Conservation (phyloP, 2,329 filamentous ascomycete genomes). For the Pseudogymnoascus sp. region DNA sequence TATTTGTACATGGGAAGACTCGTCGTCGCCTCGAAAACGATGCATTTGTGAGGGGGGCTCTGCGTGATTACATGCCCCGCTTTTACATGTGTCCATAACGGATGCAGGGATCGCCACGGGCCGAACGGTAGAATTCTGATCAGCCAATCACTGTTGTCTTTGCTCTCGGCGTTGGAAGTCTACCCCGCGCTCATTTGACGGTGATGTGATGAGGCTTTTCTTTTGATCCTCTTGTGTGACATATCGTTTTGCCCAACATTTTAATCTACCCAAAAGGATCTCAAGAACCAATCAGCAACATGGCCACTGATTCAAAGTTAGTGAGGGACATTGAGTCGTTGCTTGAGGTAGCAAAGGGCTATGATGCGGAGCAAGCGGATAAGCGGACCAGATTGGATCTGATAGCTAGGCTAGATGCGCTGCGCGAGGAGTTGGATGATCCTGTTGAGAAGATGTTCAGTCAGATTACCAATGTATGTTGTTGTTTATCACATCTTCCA, state of each 20-base stretch:
- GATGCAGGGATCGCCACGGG: no score
- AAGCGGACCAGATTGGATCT: conserved; percentile 13
- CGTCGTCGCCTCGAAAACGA: not conserved
- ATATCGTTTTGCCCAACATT: not conserved
- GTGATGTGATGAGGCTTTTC: not conserved
- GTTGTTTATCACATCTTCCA: not conserved
- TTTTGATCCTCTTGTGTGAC: not conserved
- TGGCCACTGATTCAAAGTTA: conserved; percentile 13
- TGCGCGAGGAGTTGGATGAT: conserved; percentile 22
- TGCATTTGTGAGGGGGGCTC: not conserved
- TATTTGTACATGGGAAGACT: not conserved
- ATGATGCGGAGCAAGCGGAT: conserved; percentile 15
- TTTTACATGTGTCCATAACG: not conserved
- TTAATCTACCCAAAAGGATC: not conserved
- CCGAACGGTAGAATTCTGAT: not conserved
- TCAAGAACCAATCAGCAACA: conserved; percentile 11
- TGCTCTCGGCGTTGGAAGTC: not conserved
- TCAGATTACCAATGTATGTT: conserved; percentile 24
- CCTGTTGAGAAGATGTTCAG: conserved; percentile 25
- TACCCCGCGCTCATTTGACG: not conserved
- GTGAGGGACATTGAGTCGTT: conserved; percentile 16
- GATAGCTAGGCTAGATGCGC: conserved; percentile 14
- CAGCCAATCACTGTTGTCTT: not conserved
- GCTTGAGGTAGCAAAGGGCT: conserved; percentile 15
- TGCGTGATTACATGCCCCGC: not conserved